Evolutionary conservation across 2,329 filamentous ascomycete species (phyloP).

Genomic region (Botrytis hyacinthi): DNA sequence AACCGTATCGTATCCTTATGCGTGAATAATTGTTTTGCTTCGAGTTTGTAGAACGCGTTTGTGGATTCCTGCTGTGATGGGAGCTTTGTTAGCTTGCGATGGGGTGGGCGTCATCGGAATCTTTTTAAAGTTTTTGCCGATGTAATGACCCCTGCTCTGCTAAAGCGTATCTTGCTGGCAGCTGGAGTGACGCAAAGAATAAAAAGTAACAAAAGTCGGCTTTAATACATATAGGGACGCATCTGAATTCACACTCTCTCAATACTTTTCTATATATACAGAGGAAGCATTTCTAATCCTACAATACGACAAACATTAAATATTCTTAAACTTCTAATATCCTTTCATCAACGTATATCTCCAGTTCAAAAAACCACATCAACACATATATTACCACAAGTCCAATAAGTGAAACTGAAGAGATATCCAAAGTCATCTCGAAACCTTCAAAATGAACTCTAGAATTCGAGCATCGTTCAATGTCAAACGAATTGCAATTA

Average conservation of each 20-base stretch:
- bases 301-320: not conserved
- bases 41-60: constrained; percentile 10
- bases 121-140: constrained; percentile 1
- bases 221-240: no score
- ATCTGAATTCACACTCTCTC: not conserved
- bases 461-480: constrained; percentile 28
- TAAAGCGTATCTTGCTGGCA: not conserved
- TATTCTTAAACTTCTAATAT: not conserved
- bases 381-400: not conserved
- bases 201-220: not conserved
- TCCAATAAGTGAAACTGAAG: not conserved
- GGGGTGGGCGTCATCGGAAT: constrained; percentile 17
- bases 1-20: not conserved
- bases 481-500: constrained; percentile 66
- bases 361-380: no score
- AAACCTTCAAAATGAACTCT: constrained; percentile 31
- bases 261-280: not conserved
- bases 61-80: constrained; percentile 17
- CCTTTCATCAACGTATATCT: not conserved
- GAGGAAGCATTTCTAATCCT: not conserved
- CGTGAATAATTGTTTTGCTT: not conserved
- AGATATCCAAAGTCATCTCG: not conserved
- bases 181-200: not conserved
- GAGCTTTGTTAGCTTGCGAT: not conserved
- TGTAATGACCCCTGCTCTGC: not conserved